phyloP scores from a whole-genome alignment of 352 stramenopile genomes.

The Phytophthora sansomeana region DNA sequence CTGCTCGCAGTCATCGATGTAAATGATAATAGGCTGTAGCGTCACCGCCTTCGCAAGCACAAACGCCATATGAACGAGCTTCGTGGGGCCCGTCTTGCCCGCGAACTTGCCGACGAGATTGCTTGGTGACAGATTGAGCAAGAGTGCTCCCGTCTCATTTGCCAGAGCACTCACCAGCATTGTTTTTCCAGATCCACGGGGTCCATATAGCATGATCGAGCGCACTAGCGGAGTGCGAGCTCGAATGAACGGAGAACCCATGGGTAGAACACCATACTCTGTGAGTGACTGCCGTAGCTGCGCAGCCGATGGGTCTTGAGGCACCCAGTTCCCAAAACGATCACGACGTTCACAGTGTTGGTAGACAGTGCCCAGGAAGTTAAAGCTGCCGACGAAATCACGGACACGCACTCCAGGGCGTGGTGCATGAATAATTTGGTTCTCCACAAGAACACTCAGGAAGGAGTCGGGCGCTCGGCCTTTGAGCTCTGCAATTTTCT shows the following conservation, averaged over 20 bases:
- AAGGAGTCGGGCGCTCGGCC: slow-evolving; percentile 91
- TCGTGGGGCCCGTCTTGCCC: slow-evolving; percentile 91
- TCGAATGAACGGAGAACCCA: slow-evolving; percentile 82
- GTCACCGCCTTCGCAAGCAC: slow-evolving; percentile 86
- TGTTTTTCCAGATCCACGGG: slow-evolving; percentile 92
- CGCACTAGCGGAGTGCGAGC: slow-evolving; percentile 77
- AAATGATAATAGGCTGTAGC: slow-evolving; percentile 93
- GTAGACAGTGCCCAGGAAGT: slow-evolving; percentile 88
- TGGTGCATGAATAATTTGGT: slow-evolving; percentile 86
- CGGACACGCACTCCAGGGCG: slow-evolving; percentile 50
- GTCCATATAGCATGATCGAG: slow-evolving; percentile 95
- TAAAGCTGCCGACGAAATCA: slow-evolving; percentile 93
- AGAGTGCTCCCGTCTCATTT: slow-evolving; percentile 92
- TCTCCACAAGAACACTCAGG: slow-evolving; percentile 88
- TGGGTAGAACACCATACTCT: slow-evolving; percentile 92
- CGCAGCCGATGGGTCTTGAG: slow-evolving; percentile 90
- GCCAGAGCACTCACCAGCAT: slow-evolving; percentile 93
- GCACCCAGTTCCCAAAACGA: slow-evolving; percentile 87
- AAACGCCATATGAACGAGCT: slow-evolving; percentile 96
- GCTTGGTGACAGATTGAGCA: slow-evolving; percentile 95
- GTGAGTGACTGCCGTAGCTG: slow-evolving; percentile 91
- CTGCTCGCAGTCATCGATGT: slow-evolving; percentile 94
- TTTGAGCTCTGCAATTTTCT: slow-evolving; percentile 93
- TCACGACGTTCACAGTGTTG: slow-evolving; percentile 72
- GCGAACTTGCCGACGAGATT: slow-evolving; percentile 95